These are phyloP conservation scores for Populus alba DNA, from an alignment of 345 rosid species.

Conservation along the genomic window DNA sequence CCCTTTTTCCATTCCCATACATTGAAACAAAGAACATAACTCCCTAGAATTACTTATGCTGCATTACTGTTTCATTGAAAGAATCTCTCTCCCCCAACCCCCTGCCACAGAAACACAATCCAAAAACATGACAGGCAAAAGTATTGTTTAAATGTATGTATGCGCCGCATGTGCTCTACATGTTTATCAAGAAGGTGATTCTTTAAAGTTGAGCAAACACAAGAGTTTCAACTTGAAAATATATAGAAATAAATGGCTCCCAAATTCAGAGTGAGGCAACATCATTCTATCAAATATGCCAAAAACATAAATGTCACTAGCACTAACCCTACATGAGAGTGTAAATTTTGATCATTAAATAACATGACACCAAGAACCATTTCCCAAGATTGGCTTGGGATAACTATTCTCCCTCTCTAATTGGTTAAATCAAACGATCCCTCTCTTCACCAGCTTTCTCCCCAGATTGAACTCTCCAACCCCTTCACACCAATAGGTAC, in stretches of 20 bases:
- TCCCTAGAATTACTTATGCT: too few relatives aligned
- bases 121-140: too few relatives aligned
- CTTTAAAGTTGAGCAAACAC: neutral
- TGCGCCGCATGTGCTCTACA: too few relatives aligned
- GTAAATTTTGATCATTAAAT: neutral
- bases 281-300: neutral
- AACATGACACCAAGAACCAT: too few relatives aligned
- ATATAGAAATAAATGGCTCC: neutral
- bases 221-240: neutral
- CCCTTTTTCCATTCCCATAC: too few relatives aligned
- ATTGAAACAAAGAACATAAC: too few relatives aligned
- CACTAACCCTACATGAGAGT: neutral
- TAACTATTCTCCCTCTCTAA: neutral
- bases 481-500: neutral
- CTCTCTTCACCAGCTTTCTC: neutral
- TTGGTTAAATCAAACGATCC: neutral
- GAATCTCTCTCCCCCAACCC: too few relatives aligned
- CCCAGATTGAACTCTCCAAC: neutral
- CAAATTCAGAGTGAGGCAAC: neutral
- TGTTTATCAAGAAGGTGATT: too few relatives aligned
- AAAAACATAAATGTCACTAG: neutral
- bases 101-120: too few relatives aligned
- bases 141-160: too few relatives aligned
- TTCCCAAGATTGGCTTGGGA: too few relatives aligned
- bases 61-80: too few relatives aligned